These are phyloP conservation scores for Tremella mesenterica DNA, from an alignment of 768 basidiomycete genomes.

Conservation along the genomic window DNA sequence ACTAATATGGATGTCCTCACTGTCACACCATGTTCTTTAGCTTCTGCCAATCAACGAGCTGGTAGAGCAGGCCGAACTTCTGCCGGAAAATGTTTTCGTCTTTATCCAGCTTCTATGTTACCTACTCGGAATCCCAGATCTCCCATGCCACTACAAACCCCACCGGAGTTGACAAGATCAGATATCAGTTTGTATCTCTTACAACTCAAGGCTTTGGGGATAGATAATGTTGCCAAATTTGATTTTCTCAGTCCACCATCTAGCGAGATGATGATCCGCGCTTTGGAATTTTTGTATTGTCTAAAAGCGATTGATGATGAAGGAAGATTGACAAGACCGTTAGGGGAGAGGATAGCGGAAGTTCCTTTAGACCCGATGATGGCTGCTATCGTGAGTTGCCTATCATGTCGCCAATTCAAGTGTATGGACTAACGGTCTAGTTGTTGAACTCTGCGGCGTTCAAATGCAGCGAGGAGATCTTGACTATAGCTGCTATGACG, in stretches of 20 bases:
- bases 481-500: conserved; percentile 94
- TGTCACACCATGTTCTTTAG: conserved; percentile 71
- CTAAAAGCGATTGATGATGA: conserved; percentile 72
- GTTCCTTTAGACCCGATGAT: conserved; percentile 86
- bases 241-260: conserved; percentile 90
- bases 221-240: conserved; percentile 84
- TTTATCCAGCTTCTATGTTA: conserved; percentile 65
- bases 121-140: conserved; percentile 41
- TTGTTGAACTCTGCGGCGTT: conserved; percentile 76
- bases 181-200: conserved; percentile 87
- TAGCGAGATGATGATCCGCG: conserved; percentile 71
- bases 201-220: conserved; percentile 87
- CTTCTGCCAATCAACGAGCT: conserved; percentile 85
- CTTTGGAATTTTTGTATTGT: conserved; percentile 70
- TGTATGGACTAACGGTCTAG: conserved; percentile 47
- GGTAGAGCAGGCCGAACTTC: conserved; percentile 93
- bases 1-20: conserved; percentile 75
- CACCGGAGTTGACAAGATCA: conserved; percentile 81
- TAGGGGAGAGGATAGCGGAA: conserved; percentile 83
- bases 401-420: not conserved
- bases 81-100: conserved; percentile 80
- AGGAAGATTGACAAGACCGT: conserved; percentile 63
- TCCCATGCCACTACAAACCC: conserved; percentile 58
- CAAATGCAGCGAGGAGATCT: conserved; percentile 85
- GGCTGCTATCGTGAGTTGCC: conserved; percentile 74